phyloP scores from a whole-genome alignment of 1,139 yeast species.

The Suhomyces wounanorum region DNA sequence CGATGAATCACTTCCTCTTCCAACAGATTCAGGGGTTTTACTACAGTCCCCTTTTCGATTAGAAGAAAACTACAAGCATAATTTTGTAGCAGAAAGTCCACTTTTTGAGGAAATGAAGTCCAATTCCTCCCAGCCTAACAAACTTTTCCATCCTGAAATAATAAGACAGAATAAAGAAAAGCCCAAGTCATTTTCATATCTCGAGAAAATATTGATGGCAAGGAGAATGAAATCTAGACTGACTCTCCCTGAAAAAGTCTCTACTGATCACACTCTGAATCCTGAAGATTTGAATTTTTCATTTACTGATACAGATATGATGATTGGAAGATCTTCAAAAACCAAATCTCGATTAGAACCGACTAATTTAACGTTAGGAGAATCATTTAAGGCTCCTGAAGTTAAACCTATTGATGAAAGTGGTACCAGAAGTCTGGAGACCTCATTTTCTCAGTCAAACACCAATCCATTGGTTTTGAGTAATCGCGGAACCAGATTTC shows the following conservation, averaged over 20 bases:
- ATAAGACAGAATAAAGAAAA: background rate
- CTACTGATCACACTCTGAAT: background rate
- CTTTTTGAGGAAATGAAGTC: conserved; percentile 6
- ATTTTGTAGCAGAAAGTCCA: background rate
- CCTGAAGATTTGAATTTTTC: background rate
- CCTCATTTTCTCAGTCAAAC: background rate
- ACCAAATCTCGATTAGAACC: background rate
- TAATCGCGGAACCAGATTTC: background rate
- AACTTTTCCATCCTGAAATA: background rate
- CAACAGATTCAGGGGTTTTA: conserved; percentile 16
- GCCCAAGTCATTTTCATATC: conserved; percentile 25
- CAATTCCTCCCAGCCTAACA: background rate
- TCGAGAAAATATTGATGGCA: conserved; percentile 31
- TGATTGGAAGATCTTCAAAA: background rate
- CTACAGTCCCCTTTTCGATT: conserved; percentile 16
- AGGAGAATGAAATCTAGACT: conserved; percentile 13
- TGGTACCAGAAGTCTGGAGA: background rate
- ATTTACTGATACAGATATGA: background rate
- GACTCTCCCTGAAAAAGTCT: background rate
- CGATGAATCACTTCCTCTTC: conserved; percentile 31
- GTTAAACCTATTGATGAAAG: background rate
- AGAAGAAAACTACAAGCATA: background rate
- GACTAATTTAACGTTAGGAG: background rate
- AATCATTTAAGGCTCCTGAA: background rate
- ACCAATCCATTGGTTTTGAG: background rate